A percentile compares a stretch with the other conserved stretches of the same genome.
Conservation (phyloP, 768 basidiomycete species). For the Suillus paluster region DNA sequence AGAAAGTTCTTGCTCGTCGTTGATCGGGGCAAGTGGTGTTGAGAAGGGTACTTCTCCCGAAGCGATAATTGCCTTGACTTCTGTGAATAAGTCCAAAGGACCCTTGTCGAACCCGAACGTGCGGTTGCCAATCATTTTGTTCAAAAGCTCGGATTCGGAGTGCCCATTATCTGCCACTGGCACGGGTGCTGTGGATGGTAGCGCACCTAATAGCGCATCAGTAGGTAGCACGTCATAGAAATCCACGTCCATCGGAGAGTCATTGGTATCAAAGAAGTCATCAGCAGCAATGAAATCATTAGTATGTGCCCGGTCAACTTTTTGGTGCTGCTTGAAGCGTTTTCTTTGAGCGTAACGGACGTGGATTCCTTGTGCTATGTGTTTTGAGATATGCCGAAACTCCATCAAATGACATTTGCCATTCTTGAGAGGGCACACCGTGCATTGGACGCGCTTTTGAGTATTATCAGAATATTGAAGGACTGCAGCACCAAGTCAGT, state of each 20-base stretch:
- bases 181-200: background rate
- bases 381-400: background rate
- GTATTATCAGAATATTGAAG: background rate
- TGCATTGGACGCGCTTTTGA: background rate
- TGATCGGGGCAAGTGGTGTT: background rate
- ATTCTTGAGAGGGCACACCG: background rate
- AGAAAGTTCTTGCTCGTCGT: background rate
- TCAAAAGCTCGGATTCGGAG: background rate
- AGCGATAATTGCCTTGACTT: background rate
- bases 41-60: background rate
- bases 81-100: background rate
- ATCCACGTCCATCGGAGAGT: background rate
- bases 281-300: background rate
- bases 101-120: background rate
- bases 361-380: background rate
- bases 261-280: background rate
- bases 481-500: background rate
- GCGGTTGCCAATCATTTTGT: background rate
- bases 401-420: conserved; percentile 4
- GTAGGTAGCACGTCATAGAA: background rate
- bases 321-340: background rate
- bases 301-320: background rate
- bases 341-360: background rate
- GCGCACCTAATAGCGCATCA: background rate
- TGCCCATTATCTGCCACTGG: background rate